Evolutionary conservation across 2,329 filamentous ascomycete genomes (phyloP).

Genomic region (Exophiala oligosperma): DNA sequence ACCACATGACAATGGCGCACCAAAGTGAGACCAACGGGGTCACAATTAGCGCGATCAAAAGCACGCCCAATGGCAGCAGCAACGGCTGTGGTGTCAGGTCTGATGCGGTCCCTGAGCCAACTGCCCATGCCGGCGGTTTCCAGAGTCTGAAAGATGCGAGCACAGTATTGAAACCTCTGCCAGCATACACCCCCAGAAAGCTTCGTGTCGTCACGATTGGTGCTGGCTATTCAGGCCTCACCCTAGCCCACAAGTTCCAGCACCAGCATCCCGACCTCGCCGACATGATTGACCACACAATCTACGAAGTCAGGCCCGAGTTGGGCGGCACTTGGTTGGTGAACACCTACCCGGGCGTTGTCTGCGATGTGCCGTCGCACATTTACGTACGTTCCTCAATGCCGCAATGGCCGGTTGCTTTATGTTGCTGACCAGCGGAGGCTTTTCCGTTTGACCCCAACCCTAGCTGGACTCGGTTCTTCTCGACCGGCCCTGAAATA

Average conservation of each 20-base stretch:
- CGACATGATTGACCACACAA: slow-evolving; percentile 37
- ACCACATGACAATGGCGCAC: slow-evolving; percentile 5
- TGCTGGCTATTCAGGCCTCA: slow-evolving; percentile 36
- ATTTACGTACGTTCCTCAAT: slow-evolving; percentile 53
- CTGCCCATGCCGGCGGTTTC: slow-evolving; percentile 9
- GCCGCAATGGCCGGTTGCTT: slow-evolving; percentile 42
- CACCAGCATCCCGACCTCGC: slow-evolving; percentile 35
- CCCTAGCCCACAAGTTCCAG: slow-evolving; percentile 42
- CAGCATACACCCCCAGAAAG: slow-evolving; percentile 22
- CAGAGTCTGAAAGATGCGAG: slow-evolving; percentile 9
- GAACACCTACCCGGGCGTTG: slow-evolving; percentile 41
- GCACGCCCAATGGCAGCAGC: slow-evolving; percentile 5
- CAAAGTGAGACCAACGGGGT: slow-evolving; percentile 4
- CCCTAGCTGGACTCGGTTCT: slow-evolving; percentile 44
- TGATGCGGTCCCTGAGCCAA: slow-evolving; percentile 6
- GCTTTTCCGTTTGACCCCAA: slow-evolving; percentile 42
- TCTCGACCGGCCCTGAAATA: slow-evolving; percentile 43
- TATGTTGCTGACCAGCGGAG: slow-evolving; percentile 8
- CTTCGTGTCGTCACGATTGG: slow-evolving; percentile 27
- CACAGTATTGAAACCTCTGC: slow-evolving; percentile 3
- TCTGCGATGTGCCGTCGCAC: slow-evolving; percentile 67
- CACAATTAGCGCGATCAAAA: not conserved
- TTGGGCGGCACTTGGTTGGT: slow-evolving; percentile 45
- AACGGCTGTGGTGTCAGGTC: slow-evolving; percentile 7
- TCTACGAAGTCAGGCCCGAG: slow-evolving; percentile 43